These are phyloP conservation scores for Fusarium sp. DNA, from an alignment of 2,329 filamentous ascomycete species.

Conservation along the genomic window DNA sequence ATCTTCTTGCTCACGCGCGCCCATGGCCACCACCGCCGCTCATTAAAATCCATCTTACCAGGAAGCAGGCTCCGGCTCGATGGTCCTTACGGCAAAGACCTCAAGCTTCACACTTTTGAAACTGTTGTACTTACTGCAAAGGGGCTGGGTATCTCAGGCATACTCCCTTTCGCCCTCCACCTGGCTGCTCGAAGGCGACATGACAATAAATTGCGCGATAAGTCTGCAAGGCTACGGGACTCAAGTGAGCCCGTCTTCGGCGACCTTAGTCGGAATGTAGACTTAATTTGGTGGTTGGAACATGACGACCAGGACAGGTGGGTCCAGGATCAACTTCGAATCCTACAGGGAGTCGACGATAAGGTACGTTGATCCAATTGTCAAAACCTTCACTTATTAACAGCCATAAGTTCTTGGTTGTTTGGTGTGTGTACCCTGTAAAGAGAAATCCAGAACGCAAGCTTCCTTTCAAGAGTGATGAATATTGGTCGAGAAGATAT, in stretches of 20 bases:
- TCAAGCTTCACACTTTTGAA: not conserved
- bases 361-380: too few relatives aligned
- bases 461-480: not conserved
- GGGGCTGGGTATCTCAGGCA: not conserved
- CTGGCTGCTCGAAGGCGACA: not conserved
- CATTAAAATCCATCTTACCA: not conserved
- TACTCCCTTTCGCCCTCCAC: not conserved
- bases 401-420: not conserved
- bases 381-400: too few relatives aligned
- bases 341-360: not conserved
- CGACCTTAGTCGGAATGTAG: not conserved
- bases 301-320: not conserved
- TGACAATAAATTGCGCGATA: not conserved
- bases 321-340: not conserved
- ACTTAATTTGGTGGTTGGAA: slow-evolving; percentile 2
- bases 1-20: not conserved
- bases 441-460: too few relatives aligned
- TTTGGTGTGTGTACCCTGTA: not conserved
- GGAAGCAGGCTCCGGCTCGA: not conserved
- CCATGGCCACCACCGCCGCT: not conserved
- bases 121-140: slow-evolving; percentile 3
- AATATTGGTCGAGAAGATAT: not conserved
- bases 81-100: not conserved
- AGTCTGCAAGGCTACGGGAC: not conserved
- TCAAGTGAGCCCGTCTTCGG: slow-evolving; percentile 1